phyloP scores from a whole-genome alignment of 345 rosid genomes.

The Reutealis trisperma region DNA sequence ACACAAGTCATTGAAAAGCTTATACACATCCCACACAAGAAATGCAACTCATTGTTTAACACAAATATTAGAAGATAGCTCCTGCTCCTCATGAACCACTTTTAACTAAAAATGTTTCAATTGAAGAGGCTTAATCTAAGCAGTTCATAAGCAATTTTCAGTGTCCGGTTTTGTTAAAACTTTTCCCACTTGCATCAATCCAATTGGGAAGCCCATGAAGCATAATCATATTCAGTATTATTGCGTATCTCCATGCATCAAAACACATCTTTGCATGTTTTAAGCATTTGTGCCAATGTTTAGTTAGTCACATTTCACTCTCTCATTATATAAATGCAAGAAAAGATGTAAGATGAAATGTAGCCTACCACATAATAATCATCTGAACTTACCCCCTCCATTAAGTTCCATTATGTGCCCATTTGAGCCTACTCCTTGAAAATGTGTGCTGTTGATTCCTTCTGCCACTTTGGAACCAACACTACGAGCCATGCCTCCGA shows the following conservation, averaged over 20 bases:
- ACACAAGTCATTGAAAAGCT: background rate
- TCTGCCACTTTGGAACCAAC: constrained; percentile 34
- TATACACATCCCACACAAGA: background rate
- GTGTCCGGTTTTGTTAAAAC: background rate
- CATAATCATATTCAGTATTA: too few species aligned
- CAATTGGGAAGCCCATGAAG: background rate
- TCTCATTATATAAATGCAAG: background rate
- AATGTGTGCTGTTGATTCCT: constrained; percentile 56
- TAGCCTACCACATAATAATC: constrained; percentile 13
- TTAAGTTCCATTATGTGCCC: constrained; percentile 44
- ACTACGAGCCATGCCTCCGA: constrained; percentile 35
- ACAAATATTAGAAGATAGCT: too few species aligned
- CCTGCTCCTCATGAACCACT: background rate
- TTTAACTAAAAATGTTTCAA: too few species aligned
- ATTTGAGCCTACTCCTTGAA: constrained; percentile 47
- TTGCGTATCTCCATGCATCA: background rate
- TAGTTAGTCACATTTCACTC: background rate
- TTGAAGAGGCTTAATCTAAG: background rate
- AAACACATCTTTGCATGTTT: background rate
- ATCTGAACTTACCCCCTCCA: constrained; percentile 45
- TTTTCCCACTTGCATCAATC: background rate
- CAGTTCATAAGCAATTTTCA: background rate
- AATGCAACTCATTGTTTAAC: background rate
- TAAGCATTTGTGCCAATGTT: background rate
- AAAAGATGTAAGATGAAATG: constrained; percentile 8